Evolutionary conservation across 768 basidiomycete genomes (phyloP).

Genomic region (Podaxis pistillaris): DNA sequence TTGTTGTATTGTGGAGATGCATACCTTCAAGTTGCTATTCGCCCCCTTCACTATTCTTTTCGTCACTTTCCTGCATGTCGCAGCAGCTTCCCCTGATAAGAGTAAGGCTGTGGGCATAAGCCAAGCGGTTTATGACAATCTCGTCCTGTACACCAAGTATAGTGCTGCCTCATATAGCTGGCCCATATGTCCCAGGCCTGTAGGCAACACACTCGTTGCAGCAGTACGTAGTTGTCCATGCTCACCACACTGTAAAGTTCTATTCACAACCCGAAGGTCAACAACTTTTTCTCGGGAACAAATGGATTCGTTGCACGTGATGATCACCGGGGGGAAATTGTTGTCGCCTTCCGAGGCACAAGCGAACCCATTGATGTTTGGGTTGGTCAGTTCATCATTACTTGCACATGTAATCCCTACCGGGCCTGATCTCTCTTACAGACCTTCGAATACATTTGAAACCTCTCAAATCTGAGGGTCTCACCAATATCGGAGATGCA

Average conservation of each 20-base stretch:
- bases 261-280: slow-evolving; percentile 20
- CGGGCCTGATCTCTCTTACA: slow-evolving; percentile 6
- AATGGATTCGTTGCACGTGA: slow-evolving; percentile 37
- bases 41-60: background rate
- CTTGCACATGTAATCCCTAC: background rate
- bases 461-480: slow-evolving; percentile 28
- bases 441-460: slow-evolving; percentile 30
- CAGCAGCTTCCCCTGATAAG: slow-evolving; percentile 19
- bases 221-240: slow-evolving; percentile 28
- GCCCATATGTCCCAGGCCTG: slow-evolving; percentile 37
- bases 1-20: background rate
- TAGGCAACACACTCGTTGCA: slow-evolving; percentile 41
- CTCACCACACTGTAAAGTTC: background rate
- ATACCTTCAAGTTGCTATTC: background rate
- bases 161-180: background rate
- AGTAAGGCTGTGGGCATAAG: slow-evolving; percentile 30
- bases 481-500: slow-evolving; percentile 23
- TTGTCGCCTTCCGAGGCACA: slow-evolving; percentile 37
- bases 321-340: slow-evolving; percentile 33
- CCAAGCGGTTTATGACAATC: slow-evolving; percentile 36
- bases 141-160: slow-evolving; percentile 34
- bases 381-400: slow-evolving; percentile 10
- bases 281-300: slow-evolving; percentile 21
- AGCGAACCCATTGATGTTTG: slow-evolving; percentile 1
- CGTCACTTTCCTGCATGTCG: background rate